Evolutionary conservation across 306 rosid species (phyloP).

Genomic region (Elaeagnus macrophylla): DNA sequence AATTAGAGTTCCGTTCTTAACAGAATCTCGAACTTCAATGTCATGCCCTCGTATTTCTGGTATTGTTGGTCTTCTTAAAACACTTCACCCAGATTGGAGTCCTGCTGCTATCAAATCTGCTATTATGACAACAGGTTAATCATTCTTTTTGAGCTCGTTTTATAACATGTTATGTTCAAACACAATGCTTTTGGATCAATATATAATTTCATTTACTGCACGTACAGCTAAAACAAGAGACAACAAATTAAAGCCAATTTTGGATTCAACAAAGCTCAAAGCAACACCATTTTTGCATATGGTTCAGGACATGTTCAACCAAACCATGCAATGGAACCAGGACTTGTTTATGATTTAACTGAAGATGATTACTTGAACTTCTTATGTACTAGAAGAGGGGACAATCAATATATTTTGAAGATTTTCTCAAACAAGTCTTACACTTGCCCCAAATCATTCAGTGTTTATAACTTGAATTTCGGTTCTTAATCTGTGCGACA

Average conservation of each 20-base stretch:
- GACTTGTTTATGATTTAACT: conserved; percentile 46
- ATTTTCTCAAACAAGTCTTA: conserved; percentile 16
- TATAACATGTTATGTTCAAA: not conserved
- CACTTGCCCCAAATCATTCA: conserved; percentile 31
- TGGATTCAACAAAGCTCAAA: not conserved
- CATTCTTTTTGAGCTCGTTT: not conserved
- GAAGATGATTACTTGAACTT: conserved; percentile 39
- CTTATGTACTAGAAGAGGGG: conserved; percentile 43
- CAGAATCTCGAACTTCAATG: conserved; percentile 50
- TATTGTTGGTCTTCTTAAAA: conserved; percentile 35
- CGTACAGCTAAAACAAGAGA: conserved; percentile 31
- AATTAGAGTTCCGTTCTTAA: conserved; percentile 22
- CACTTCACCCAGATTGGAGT: conserved; percentile 52
- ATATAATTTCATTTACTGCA: not conserved
- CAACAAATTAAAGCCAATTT: conserved; percentile 10
- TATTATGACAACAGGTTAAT: conserved; percentile 54
- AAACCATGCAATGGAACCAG: conserved; percentile 47
- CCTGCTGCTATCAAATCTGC: conserved; percentile 59
- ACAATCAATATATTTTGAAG: conserved; percentile 18
- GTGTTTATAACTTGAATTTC: conserved; percentile 37
- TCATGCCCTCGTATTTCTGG: conserved; percentile 61
- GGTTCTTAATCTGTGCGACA: conserved; percentile 3
- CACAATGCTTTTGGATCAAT: not conserved
- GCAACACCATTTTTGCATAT: conserved; percentile 43
- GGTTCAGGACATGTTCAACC: conserved; percentile 56